Conservation (phyloP, 352 stramenopile genomes). For the Globisporangium barbulae region DNA sequence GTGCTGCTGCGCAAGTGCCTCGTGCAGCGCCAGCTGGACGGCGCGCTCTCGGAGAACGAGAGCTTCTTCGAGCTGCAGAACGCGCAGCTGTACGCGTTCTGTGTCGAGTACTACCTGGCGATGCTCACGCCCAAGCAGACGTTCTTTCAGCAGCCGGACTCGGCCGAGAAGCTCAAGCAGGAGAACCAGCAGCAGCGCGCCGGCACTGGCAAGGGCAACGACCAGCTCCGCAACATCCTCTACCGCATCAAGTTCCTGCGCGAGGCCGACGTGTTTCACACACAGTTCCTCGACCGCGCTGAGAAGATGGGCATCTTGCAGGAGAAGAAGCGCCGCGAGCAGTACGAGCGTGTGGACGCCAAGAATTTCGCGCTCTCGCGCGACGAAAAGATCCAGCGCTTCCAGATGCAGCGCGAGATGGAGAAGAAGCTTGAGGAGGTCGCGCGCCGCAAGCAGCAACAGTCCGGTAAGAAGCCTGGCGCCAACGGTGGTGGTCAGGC, state of each 20-base stretch:
- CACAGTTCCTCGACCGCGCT: constrained; percentile 71
- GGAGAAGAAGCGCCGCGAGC: constrained; percentile 63
- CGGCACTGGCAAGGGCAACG: constrained; percentile 18
- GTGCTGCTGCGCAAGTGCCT: constrained; percentile 37
- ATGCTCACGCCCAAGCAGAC: constrained; percentile 74
- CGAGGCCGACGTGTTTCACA: constrained; percentile 76
- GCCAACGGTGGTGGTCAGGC: constrained; percentile 12
- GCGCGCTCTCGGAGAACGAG: constrained; percentile 70
- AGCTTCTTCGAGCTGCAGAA: constrained; percentile 79
- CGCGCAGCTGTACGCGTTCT: constrained; percentile 77
- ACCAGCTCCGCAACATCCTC: constrained; percentile 65
- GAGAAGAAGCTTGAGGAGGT: constrained; percentile 62
- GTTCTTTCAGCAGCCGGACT: constrained; percentile 48
- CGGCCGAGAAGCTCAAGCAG: constrained; percentile 18
- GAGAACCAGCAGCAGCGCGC: constrained; percentile 16
- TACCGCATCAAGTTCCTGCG: constrained; percentile 58
- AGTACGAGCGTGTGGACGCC: constrained; percentile 72
- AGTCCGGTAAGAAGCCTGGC: constrained; percentile 18
- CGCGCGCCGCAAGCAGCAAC: constrained; percentile 41
- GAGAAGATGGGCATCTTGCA: constrained; percentile 59
- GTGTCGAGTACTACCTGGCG: constrained; percentile 77
- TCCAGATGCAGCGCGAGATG: constrained; percentile 73
- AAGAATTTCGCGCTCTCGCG: constrained; percentile 64
- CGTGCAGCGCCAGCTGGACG: constrained; percentile 56
- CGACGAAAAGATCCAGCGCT: constrained; percentile 82